phyloP scores from a whole-genome alignment of 2,329 filamentous ascomycete genomes.

The Ceratocystis ficicola region DNA sequence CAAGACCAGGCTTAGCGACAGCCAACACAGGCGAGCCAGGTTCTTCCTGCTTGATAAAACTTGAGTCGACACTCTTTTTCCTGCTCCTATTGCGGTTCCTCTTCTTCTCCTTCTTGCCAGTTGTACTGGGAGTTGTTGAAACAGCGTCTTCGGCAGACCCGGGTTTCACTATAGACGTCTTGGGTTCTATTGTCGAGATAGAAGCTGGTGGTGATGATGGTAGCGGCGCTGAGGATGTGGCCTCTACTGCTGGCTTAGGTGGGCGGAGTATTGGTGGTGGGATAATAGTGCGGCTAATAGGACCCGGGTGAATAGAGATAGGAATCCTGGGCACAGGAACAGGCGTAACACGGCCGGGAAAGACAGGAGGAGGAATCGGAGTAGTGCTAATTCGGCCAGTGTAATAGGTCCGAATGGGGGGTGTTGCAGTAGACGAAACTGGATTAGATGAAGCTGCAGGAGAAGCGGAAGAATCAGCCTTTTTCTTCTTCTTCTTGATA shows the following conservation, averaged over 20 bases:
- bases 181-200: neutral
- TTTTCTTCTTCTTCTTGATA: constrained; percentile 17
- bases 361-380: constrained; percentile 17
- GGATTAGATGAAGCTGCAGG: neutral
- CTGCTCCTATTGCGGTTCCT: neutral
- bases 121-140: neutral
- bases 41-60: neutral
- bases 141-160: neutral
- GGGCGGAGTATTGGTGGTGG: neutral
- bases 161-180: neutral
- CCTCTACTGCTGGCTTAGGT: neutral
- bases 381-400: constrained; percentile 18
- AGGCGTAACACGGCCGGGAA: constrained; percentile 5
- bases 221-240: neutral
- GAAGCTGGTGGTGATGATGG: neutral
- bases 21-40: neutral
- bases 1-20: neutral
- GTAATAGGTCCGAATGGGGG: constrained; percentile 17
- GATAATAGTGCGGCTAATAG: neutral
- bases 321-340: constrained; percentile 11
- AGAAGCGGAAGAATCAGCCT: constrained; percentile 1
- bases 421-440: constrained; percentile 10
- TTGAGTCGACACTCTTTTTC: constrained; percentile 5
- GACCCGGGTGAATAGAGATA: neutral
- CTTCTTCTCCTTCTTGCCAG: neutral